Base-by-base conservation (phyloP, 495 filamentous ascomycete species). In the Neurospora sp. region DNA sequence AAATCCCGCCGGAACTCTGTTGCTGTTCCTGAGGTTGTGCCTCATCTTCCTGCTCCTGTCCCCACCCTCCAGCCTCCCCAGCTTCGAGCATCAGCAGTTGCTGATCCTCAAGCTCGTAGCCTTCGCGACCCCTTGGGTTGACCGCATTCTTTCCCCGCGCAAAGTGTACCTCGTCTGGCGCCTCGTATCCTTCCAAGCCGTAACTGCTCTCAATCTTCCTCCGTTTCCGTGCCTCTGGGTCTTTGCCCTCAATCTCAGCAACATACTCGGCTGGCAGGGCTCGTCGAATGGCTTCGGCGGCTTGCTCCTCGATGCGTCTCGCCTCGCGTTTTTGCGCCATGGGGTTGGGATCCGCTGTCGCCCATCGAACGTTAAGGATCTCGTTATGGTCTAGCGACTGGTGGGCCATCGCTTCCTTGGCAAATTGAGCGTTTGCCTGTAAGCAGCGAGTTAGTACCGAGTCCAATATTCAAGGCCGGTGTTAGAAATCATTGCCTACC, bases 301-400 rank as follows among this genome's bases (percentile, higher is more conserved):
- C 96, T 82, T 98, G 95, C 80, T 99, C 96, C 81, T 99, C 96
- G 69, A 99, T 89, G 20, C 91, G 86, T 41, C 92, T 86, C 22
- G 92, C 94, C 79, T 99, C 96, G 41, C 96, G 88, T 75, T 96
- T 95, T 80, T 97, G 94, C 10, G 96, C 93, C 86, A 93, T 88
- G 0, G 96, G 96, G 75, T 99, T 99, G 22, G 96, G 96, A 79
- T 99, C 96, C 3, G 91, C 91, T 0, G 96, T 98, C 31, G 96
- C 96, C 96, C 96, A 99, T 42, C 96, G 86, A 18, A 99, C 96
- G 78, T 99, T 99, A 2, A 99, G 82, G 41, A 98, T 91, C 81
- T 99, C 96, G 72, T 87, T 89, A 75, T 98, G 91, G 73, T 98
- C 96, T 3, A 80, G 74, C 1, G 72, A 88, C 80, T 98, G 96